Conservation (phyloP, 2,329 filamentous ascomycete species). For the Phialophora tarda region DNA sequence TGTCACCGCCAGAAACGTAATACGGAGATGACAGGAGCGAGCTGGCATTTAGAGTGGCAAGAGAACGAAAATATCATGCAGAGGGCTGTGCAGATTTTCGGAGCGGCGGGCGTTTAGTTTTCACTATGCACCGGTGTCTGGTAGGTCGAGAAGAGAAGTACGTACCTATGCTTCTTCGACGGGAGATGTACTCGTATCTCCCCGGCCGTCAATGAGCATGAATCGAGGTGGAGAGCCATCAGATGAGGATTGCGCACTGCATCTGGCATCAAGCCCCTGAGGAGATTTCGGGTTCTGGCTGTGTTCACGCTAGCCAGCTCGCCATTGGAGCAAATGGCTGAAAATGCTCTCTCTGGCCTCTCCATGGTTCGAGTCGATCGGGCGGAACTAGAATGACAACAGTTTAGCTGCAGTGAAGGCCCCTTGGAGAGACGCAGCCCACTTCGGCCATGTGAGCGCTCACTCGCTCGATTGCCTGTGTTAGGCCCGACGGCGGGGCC, state of each 20-base stretch:
- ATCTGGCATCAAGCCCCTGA: constrained; percentile 21
- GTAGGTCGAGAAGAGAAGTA: neutral
- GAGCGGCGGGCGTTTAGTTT: neutral
- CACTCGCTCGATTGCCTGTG: constrained; percentile 16
- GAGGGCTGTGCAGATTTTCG: neutral
- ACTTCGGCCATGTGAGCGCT: constrained; percentile 11
- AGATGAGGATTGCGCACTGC: constrained; percentile 16
- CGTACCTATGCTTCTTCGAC: neutral
- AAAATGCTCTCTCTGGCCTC: constrained; percentile 17
- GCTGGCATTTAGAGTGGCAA: neutral
- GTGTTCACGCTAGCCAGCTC: constrained; percentile 18
- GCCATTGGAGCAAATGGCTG: constrained; percentile 15
- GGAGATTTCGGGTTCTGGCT: constrained; percentile 11
- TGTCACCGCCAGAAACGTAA: constrained; percentile 12
- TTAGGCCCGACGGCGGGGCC: constrained; percentile 9
- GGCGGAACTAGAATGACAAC: constrained; percentile 19
- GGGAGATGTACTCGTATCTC: neutral
- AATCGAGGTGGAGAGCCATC: neutral
- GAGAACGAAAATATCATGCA: neutral
- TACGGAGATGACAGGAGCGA: constrained; percentile 2
- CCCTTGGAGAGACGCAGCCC: constrained; percentile 8
- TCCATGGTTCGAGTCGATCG: constrained; percentile 19
- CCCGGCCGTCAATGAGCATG: neutral
- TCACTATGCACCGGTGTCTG: neutral
- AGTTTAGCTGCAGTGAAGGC: constrained; percentile 14